Conservation (phyloP, 2,329 filamentous ascomycete genomes). For the Aspergillus aculeatus region DNA sequence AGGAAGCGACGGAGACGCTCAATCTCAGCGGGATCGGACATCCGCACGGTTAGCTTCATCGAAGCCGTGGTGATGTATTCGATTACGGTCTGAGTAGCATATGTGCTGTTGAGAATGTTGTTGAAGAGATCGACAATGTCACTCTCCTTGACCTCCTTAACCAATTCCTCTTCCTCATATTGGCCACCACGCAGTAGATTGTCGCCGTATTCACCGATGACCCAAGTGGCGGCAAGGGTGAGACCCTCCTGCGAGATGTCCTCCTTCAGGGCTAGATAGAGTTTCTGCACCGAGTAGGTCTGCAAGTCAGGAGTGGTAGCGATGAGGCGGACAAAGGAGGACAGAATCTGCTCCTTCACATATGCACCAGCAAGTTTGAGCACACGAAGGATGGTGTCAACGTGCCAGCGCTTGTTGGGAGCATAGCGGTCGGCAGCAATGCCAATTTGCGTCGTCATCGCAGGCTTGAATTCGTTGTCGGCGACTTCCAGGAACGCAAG, state of each 20-base stretch:
- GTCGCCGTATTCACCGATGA: slow-evolving; percentile 95
- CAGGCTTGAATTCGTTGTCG: slow-evolving; percentile 97
- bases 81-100: slow-evolving; percentile 83
- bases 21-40: slow-evolving; percentile 79
- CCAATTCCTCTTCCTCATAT: slow-evolving; percentile 90
- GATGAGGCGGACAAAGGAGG: slow-evolving; percentile 92
- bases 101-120: slow-evolving; percentile 90
- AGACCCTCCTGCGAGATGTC: slow-evolving; percentile 97
- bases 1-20: slow-evolving; percentile 80
- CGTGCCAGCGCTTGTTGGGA: slow-evolving; percentile 96
- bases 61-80: slow-evolving; percentile 95
- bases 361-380: slow-evolving; percentile 92
- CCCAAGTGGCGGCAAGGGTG: slow-evolving; percentile 91
- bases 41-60: slow-evolving; percentile 89
- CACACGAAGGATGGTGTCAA: slow-evolving; percentile 95
- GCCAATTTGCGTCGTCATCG: slow-evolving; percentile 97
- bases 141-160: slow-evolving; percentile 76
- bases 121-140: slow-evolving; percentile 92
- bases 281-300: slow-evolving; percentile 93
- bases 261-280: slow-evolving; percentile 86
- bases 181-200: slow-evolving; percentile 82
- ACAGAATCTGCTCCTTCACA: slow-evolving; percentile 96
- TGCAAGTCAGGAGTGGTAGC: slow-evolving; percentile 93
- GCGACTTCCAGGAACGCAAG: slow-evolving; percentile 94
- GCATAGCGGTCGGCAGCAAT: slow-evolving; percentile 94